Evolutionary conservation across 192 early-diverging fungal genomes (phyloP), one percentile per base, ranked within the genome.

Genomic region (Coemansia sp.): DNA sequence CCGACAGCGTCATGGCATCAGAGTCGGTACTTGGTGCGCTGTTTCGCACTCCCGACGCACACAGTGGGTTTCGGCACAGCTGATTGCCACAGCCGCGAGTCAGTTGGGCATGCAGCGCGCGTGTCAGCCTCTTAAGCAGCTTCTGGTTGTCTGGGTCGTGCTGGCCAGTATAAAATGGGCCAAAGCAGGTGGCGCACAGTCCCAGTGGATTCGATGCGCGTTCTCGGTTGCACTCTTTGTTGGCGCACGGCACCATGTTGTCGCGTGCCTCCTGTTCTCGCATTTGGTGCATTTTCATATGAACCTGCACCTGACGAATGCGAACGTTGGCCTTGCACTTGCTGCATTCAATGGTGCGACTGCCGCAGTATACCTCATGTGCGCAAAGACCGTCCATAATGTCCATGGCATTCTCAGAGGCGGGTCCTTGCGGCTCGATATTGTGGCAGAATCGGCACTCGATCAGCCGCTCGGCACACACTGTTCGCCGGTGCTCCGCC

Each of bases 291-390:
- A 89, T 66, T 41, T 78, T 74, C 27, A 81, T 81, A 64, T 96
- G 91, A 1, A 82, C 68, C 27, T 80, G 82, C 1, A 93, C 81
- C 51, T 93, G 88, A 68, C 90, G 92, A 51, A 96, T 80, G 26
- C 81, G 78, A 13, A 94, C 85, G 17, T 79, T 75, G 31, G 76
- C 56, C 3, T 80, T 62, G 62, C 94, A 96, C 58, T 89, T 88
- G 36, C 80, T 78, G 59, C 92, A 96, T 31, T 74, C 60, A 36
- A 93, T 91, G 1, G 92, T 91, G 27, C 94, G 77, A 22, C 77
- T 81, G 15, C 94, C 94, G 61, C 94, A 96, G 32, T 86, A 85
- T 26, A 81, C 80, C 63, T 96, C 94, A 65, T 96, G 94, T 11
- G 68, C 75, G 36, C 61, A 62, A 26, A 92, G 68, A 10, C 82